These are phyloP conservation scores for Amanita pseudoporphyria DNA, from an alignment of 768 basidiomycete genomes.

Conservation along the genomic window DNA sequence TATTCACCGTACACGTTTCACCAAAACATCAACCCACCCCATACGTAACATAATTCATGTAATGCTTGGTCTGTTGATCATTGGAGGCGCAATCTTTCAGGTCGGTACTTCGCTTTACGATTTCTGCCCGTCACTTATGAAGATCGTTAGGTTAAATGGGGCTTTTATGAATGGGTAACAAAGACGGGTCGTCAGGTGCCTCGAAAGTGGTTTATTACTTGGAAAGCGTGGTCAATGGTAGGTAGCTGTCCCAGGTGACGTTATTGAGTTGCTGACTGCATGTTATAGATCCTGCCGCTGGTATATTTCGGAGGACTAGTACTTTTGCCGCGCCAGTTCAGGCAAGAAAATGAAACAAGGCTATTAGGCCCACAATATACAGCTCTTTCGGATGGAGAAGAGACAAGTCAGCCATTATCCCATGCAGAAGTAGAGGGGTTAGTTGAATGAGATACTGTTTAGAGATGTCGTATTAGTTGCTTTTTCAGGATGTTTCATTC, in stretches of 20 bases:
- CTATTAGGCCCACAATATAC: not conserved
- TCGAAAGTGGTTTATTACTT: conserved; percentile 30
- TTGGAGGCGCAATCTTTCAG: conserved; percentile 44
- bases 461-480: too few relatives aligned
- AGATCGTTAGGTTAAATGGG: conserved; percentile 28
- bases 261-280: not conserved
- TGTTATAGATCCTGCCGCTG: conserved; percentile 30
- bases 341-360: conserved; percentile 22
- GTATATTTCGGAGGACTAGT: conserved; percentile 36
- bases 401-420: conserved; percentile 4
- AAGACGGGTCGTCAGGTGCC: conserved; percentile 24
- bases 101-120: conserved; percentile 17
- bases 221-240: conserved; percentile 37
- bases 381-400: conserved; percentile 4
- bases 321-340: conserved; percentile 32
- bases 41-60: conserved; percentile 50
- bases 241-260: not conserved
- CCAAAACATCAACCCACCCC: conserved; percentile 25
- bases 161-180: conserved; percentile 33
- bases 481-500: too few relatives aligned
- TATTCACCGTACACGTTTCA: conserved; percentile 26
- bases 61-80: conserved; percentile 36
- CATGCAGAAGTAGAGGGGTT: not conserved
- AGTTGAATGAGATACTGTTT: not conserved
- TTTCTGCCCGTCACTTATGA: not conserved